Conservation (phyloP, 2,329 filamentous ascomycete species). For the Neonectria magnoliae region DNA sequence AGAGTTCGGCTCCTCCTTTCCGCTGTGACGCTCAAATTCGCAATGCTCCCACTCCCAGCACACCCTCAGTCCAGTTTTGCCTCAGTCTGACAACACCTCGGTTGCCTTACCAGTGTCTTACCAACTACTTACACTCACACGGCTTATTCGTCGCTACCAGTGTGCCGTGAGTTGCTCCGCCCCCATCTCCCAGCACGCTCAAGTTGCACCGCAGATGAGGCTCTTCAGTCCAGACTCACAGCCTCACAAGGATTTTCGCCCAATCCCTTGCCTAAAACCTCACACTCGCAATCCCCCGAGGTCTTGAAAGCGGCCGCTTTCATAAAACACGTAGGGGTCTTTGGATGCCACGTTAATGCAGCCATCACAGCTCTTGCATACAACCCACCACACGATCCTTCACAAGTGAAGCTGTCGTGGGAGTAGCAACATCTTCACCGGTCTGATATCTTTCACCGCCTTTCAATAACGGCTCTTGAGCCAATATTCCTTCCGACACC, state of each 20-base stretch:
- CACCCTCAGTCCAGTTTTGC: background rate
- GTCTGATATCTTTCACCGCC: constrained; percentile 20
- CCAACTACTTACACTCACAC: background rate
- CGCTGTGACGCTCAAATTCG: too few relatives aligned
- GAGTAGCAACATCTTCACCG: constrained; percentile 7
- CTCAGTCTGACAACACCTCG: background rate
- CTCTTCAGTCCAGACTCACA: constrained; percentile 18
- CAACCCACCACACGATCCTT: background rate
- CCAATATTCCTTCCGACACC: background rate
- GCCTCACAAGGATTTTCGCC: background rate
- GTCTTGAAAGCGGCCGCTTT: constrained; percentile 4
- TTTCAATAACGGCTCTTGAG: background rate
- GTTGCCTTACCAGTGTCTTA: background rate
- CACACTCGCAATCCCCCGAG: background rate
- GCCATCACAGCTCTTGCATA: constrained; percentile 23
- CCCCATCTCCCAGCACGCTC: constrained; percentile 15
- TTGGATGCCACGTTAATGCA: constrained; percentile 31
- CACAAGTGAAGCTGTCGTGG: background rate
- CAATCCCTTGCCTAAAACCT: constrained; percentile 12
- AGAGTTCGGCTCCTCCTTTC: background rate
- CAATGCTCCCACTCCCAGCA: background rate
- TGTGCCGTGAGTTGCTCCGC: constrained; percentile 15
- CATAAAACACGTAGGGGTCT: background rate
- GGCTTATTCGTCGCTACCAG: background rate
- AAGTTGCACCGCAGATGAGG: constrained; percentile 21